These are phyloP conservation scores for Diaporthe helianthi DNA, from an alignment of 2,329 filamentous ascomycete species.

Conservation along the genomic window DNA sequence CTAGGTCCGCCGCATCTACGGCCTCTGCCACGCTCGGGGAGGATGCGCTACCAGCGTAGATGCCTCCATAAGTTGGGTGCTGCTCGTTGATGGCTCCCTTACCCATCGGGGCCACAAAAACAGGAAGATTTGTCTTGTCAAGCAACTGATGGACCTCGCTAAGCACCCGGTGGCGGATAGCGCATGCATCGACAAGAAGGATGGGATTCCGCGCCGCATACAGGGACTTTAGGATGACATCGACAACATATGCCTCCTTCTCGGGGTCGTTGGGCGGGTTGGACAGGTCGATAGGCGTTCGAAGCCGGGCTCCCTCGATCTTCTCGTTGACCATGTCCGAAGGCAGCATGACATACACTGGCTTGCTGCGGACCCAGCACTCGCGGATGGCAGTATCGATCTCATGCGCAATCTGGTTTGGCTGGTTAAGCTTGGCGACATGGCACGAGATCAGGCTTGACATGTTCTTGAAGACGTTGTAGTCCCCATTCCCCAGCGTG, in stretches of 20 bases:
- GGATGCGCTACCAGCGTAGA: constrained; percentile 83
- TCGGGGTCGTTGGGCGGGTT: constrained; percentile 71
- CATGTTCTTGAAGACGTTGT: constrained; percentile 84
- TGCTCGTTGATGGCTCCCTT: constrained; percentile 84
- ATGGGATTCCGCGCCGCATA: constrained; percentile 76
- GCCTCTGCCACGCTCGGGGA: constrained; percentile 67
- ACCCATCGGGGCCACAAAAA: constrained; percentile 90
- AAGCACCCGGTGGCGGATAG: constrained; percentile 77
- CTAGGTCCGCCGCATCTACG: constrained; percentile 73
- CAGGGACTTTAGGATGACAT: constrained; percentile 77
- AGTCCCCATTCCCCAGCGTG: constrained; percentile 80
- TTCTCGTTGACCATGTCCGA: constrained; percentile 81
- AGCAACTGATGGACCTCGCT: constrained; percentile 76
- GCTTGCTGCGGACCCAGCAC: constrained; percentile 76
- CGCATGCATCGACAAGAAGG: constrained; percentile 83
- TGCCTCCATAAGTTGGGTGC: constrained; percentile 78
- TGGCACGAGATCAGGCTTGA: constrained; percentile 74
- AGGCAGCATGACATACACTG: constrained; percentile 84
- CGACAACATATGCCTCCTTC: constrained; percentile 82
- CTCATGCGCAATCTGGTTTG: constrained; percentile 72
- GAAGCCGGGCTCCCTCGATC: constrained; percentile 74
- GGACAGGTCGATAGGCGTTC: constrained; percentile 72
- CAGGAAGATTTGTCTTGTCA: constrained; percentile 75
- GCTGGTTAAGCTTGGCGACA: constrained; percentile 73
- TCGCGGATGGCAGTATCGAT: constrained; percentile 80